Percentiles rank a stretch among this genome's conserved stretches.
These are phyloP conservation scores for Penicillium canescens DNA, from an alignment of 495 filamentous ascomycete genomes.

Conservation along the genomic window DNA sequence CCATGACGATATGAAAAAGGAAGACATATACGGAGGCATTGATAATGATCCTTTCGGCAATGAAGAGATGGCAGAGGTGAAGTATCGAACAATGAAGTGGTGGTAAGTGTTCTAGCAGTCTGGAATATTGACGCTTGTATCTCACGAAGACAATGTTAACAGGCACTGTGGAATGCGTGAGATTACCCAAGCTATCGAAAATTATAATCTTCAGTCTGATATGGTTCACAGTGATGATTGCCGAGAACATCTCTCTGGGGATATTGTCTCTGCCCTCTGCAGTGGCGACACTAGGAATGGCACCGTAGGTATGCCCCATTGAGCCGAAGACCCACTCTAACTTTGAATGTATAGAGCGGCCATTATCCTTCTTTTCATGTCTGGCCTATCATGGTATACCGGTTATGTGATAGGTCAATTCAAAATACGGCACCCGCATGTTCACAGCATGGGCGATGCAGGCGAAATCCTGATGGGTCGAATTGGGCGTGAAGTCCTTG, in stretches of 20 bases:
- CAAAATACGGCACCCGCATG: slow-evolving; percentile 61
- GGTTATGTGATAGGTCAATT: slow-evolving; percentile 70
- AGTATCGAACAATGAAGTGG: slow-evolving; percentile 26
- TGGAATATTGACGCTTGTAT: neutral
- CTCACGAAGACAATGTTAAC: neutral
- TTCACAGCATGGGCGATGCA: slow-evolving; percentile 65
- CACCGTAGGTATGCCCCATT: slow-evolving; percentile 17
- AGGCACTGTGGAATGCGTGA: slow-evolving; percentile 20
- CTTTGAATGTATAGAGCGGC: no score
- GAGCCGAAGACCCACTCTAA: no score
- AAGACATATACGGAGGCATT: slow-evolving; percentile 34
- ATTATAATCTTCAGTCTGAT: slow-evolving; percentile 3
- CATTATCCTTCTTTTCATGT: slow-evolving; percentile 24
- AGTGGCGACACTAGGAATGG: slow-evolving; percentile 58
- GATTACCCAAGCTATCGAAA: slow-evolving; percentile 24
- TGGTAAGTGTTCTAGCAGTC: slow-evolving; percentile 13
- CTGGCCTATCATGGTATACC: slow-evolving; percentile 58
- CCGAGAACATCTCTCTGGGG: slow-evolving; percentile 63
- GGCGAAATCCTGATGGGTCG: slow-evolving; percentile 58
- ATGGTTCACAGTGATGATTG: slow-evolving; percentile 47
- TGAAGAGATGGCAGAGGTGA: slow-evolving; percentile 17
- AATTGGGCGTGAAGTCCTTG: slow-evolving; percentile 58
- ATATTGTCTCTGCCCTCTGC: slow-evolving; percentile 56
- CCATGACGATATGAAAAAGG: neutral
- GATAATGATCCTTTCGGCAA: slow-evolving; percentile 49